Percentiles rank a stretch among this genome's conserved stretches.
Conservation (phyloP, 78 protist genomes). For the Dictyostelium capitatum region DNA sequence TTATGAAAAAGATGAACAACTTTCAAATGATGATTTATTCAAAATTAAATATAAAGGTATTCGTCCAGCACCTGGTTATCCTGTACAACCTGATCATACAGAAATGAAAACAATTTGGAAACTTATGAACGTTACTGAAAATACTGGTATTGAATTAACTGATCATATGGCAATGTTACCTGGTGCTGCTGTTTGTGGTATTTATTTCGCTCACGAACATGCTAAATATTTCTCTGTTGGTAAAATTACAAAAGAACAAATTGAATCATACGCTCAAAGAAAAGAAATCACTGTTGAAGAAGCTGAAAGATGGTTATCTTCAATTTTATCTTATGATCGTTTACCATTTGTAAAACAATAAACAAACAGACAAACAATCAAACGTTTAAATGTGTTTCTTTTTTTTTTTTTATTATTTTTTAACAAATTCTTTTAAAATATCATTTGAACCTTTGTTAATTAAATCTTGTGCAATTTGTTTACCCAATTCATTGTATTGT, state of each 20-base stretch:
- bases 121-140: conserved; percentile 71
- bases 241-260: conserved; percentile 96
- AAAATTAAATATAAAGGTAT: conserved; percentile 94
- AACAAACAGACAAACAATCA: not conserved
- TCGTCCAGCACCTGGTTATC: conserved; percentile 99
- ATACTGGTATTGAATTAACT: conserved; percentile 85
- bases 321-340: conserved; percentile 93
- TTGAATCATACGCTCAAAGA: conserved; percentile 95
- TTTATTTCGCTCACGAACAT: conserved; percentile 93
- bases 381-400: not conserved
- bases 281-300: conserved; percentile 84
- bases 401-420: not conserved
- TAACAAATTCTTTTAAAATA: conserved; percentile 31
- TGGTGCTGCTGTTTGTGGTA: conserved; percentile 97
- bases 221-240: conserved; percentile 98
- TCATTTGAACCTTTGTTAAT: conserved; percentile 59
- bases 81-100: conserved; percentile 99
- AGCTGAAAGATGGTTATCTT: conserved; percentile 92
- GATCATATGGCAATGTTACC: conserved; percentile 98
- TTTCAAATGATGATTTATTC: conserved; percentile 89
- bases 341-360: conserved; percentile 23
- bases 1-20: conserved; percentile 87
- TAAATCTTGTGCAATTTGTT: conserved; percentile 23
- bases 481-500: conserved; percentile 4
- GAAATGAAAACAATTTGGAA: conserved; percentile 96